These are phyloP conservation scores for Hyphopichia khmerensis DNA, from an alignment of 1,139 yeast genomes.

Conservation along the genomic window DNA sequence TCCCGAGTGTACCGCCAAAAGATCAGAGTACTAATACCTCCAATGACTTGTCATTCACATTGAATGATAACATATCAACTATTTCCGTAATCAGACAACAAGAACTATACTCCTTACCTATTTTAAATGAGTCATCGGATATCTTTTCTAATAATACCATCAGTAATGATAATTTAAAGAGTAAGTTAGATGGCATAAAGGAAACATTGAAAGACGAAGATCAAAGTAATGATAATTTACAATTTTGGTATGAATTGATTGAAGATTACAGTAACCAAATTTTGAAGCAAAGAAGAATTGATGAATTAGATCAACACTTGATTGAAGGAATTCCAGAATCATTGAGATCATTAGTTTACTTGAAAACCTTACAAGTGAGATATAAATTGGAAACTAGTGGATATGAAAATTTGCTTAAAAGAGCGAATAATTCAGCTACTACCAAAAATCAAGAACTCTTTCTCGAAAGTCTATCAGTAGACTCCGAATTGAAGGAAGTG, in stretches of 20 bases:
- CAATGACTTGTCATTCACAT: background rate
- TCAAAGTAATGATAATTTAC: constrained; percentile 9
- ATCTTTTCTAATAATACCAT: constrained; percentile 15
- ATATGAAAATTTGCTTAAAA: constrained; percentile 29
- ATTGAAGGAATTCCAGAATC: constrained; percentile 33
- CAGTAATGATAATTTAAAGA: constrained; percentile 9
- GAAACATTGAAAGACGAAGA: background rate
- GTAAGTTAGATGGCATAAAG: constrained; percentile 6
- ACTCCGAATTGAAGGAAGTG: constrained; percentile 23
- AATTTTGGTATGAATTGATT: constrained; percentile 26
- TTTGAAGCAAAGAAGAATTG: constrained; percentile 17
- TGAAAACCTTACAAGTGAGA: constrained; percentile 32
- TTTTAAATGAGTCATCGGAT: constrained; percentile 38
- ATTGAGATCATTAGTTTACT: constrained; percentile 31
- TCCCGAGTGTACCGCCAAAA: background rate
- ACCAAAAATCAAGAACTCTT: constrained; percentile 16
- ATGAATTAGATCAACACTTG: constrained; percentile 26
- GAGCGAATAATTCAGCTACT: constrained; percentile 20
- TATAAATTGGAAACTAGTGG: constrained; percentile 30
- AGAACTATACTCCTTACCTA: constrained; percentile 31
- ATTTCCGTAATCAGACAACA: constrained; percentile 34
- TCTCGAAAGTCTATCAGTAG: constrained; percentile 20
- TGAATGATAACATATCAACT: constrained; percentile 23
- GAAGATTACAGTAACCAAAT: constrained; percentile 12
- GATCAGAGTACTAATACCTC: too few relatives aligned